A percentile compares a stretch with the other conserved stretches of the same genome.
These are phyloP conservation scores for Beauveria sp. DNA, from an alignment of 2,329 filamentous ascomycete species.

Conservation along the genomic window DNA sequence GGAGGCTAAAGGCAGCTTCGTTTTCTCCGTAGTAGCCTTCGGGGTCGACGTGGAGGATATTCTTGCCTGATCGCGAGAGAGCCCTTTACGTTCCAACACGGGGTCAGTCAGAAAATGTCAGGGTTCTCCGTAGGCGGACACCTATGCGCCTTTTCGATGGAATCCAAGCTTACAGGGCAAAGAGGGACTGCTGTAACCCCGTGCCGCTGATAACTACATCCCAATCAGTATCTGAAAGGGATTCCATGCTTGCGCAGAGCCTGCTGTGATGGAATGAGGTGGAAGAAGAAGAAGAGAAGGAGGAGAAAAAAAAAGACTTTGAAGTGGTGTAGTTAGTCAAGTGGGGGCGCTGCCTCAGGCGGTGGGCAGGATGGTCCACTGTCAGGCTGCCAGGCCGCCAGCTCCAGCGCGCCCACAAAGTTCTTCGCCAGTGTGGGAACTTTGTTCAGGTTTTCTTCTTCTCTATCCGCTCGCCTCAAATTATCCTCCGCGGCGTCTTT, in stretches of 20 bases:
- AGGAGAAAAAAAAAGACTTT: constrained; percentile 13
- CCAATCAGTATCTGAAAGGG: constrained; percentile 65
- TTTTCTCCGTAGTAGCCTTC: constrained; percentile 83
- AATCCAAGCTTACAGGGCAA: constrained; percentile 60
- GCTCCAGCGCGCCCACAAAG: constrained; percentile 1
- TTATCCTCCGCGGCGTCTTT: constrained; percentile 14
- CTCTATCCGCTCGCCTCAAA: constrained; percentile 33
- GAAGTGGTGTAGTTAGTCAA: background rate
- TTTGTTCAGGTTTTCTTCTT: constrained; percentile 18
- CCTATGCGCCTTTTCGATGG: constrained; percentile 16
- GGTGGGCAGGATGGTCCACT: background rate
- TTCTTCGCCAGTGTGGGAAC: background rate
- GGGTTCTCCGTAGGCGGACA: constrained; percentile 13
- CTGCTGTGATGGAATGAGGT: background rate
- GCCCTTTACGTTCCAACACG: constrained; percentile 52
- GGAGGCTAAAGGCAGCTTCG: constrained; percentile 77
- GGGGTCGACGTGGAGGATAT: constrained; percentile 79
- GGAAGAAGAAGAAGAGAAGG: constrained; percentile 12
- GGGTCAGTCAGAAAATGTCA: constrained; percentile 23
- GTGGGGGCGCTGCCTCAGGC: constrained; percentile 11
- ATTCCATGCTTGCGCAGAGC: constrained; percentile 52
- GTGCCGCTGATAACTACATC: constrained; percentile 75
- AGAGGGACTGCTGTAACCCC: constrained; percentile 68
- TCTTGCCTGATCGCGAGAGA: constrained; percentile 85
- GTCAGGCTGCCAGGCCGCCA: background rate